A percentile compares a stretch with the other conserved stretches of the same genome.
These are phyloP conservation scores for Didymella pinodella DNA, from an alignment of 2,329 filamentous ascomycete species.

Conservation along the genomic window DNA sequence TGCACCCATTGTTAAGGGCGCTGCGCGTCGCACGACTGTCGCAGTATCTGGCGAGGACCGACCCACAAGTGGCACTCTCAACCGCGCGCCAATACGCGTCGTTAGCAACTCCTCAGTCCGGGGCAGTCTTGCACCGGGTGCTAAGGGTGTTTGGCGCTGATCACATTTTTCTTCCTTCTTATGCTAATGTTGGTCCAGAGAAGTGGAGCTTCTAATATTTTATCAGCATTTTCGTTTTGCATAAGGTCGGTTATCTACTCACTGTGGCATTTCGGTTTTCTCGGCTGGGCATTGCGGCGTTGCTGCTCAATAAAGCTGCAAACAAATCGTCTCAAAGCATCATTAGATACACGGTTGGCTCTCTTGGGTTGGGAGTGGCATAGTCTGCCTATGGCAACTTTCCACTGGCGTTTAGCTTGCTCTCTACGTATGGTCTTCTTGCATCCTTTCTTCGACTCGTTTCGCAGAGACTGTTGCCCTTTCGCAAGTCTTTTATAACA, in stretches of 20 bases:
- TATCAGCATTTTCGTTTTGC: constrained; percentile 7
- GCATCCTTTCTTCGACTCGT: background rate
- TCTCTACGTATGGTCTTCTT: background rate
- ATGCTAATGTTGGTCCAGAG: constrained; percentile 17
- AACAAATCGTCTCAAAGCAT: constrained; percentile 9
- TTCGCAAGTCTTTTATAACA: constrained; percentile 2
- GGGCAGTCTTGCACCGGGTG: constrained; percentile 41
- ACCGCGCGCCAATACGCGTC: constrained; percentile 45
- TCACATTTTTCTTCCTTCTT: background rate
- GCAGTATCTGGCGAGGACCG: constrained; percentile 43
- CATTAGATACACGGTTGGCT: constrained; percentile 3
- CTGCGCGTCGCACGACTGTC: constrained; percentile 49
- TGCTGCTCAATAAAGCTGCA: background rate
- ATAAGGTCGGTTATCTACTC: constrained; percentile 11
- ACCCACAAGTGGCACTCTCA: constrained; percentile 37
- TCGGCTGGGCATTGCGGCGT: constrained; percentile 11
- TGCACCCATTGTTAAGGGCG: constrained; percentile 65
- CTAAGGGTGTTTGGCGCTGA: constrained; percentile 48
- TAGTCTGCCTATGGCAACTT: constrained; percentile 12
- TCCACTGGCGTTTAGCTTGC: constrained; percentile 13
- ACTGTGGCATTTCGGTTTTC: constrained; percentile 1
- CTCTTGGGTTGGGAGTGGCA: background rate
- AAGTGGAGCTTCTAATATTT: constrained; percentile 15
- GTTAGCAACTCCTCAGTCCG: constrained; percentile 42
- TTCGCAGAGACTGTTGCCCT: background rate